Base-by-base conservation (phyloP, 768 basidiomycete species). In the Gloeophyllum trabeum region DNA sequence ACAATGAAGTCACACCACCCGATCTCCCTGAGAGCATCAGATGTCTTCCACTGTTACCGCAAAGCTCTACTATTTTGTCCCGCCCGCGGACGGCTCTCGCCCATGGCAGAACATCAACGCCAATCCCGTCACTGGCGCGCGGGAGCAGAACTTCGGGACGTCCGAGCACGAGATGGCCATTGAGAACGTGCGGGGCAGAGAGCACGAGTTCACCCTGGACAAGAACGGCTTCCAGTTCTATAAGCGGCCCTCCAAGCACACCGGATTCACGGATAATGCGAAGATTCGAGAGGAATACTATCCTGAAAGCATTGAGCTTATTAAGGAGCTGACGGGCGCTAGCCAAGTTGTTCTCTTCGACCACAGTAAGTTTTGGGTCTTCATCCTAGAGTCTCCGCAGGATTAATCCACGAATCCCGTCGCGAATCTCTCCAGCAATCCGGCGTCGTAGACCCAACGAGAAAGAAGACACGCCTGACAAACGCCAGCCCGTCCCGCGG, bases 261-360 rank as follows among this genome's bases (percentile, higher is more conserved):
- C 58, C 4, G 46, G 62, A 0, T 81, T 81, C 56, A 44, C 45
- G 0, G 61, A 71, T 45, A 73, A 78, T 30, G 68, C 64, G 7
- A 69, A 69, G n/a, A 68, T 82, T 26, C 49, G 63, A 50, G 49
- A 47, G 35, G 72, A 71, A 39, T 82, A 83, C 52, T 81, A 80
- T 48, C 67, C 70, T 0, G 80, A 82, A 56, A 72, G 71, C 49
- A 60, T 66, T 14, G 71, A 72, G 51, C 60, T 79, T 35, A 54
- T 81, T 32, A 79, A 81, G 61, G 54, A 71, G 44, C 43, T 73
- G 6, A 79, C 78, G 0, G 77, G 80, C 3, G 80, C 79, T 0
- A 71, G 62, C 48, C 61, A 65, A 21, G 74, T 77, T 6, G 70
- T 78, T n/a, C 41, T 79, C 12, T 82, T 81, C 48, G 77, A 80